phyloP scores from a whole-genome alignment of 441 rosid species.

The Croton setiger region DNA sequence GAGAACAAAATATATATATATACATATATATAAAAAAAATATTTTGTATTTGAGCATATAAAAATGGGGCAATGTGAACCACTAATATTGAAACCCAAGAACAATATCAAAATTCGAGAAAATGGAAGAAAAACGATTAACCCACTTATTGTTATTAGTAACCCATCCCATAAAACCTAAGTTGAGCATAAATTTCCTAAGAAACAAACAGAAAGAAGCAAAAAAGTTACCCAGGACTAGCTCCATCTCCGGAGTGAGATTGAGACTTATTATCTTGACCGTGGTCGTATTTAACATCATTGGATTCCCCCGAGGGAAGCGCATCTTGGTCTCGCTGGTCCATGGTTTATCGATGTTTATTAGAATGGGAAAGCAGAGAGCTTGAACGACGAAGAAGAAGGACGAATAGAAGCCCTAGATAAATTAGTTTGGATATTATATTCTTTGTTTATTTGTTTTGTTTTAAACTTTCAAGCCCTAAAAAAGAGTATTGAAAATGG shows the following conservation, averaged over 20 bases:
- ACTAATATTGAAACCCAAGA: no score
- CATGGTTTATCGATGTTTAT: constrained; percentile 28
- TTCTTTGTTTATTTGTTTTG: no score
- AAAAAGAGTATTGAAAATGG: neutral
- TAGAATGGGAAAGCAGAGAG: constrained; percentile 1
- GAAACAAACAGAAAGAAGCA: constrained; percentile 5
- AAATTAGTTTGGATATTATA: neutral
- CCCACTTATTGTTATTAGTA: neutral
- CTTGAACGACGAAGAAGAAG: constrained; percentile 9
- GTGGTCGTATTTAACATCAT: constrained; percentile 40
- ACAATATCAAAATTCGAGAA: neutral
- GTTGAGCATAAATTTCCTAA: constrained; percentile 13
- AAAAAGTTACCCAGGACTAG: constrained; percentile 59
- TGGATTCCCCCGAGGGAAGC: constrained; percentile 31
- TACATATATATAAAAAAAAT: no score
- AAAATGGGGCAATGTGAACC: no score
- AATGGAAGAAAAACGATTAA: neutral
- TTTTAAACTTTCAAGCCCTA: neutral
- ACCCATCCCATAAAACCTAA: neutral
- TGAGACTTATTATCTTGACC: constrained; percentile 45
- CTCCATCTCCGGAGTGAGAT: constrained; percentile 60
- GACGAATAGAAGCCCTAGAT: constrained; percentile 13
- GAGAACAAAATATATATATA: no score
- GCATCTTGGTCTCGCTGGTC: constrained; percentile 46
- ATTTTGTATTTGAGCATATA: no score